Conservation (phyloP, 192 early-diverging fungal species). For the Entomortierella parvispora region DNA sequence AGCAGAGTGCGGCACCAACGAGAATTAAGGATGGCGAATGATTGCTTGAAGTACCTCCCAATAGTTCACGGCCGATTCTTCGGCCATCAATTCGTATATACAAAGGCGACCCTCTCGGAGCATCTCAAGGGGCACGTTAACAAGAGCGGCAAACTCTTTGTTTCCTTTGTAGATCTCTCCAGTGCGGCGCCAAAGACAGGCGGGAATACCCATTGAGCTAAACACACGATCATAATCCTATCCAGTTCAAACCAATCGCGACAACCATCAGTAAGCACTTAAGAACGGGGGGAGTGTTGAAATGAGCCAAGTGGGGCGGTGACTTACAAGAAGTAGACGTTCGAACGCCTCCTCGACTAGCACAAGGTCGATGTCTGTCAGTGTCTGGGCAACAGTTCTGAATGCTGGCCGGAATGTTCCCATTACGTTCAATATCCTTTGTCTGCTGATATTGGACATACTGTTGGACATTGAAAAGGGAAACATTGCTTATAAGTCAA, state of each 20-base stretch:
- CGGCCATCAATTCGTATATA: conserved; percentile 81
- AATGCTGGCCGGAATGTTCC: conserved; percentile 90
- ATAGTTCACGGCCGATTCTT: conserved; percentile 95
- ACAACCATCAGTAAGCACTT: no score
- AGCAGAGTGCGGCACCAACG: no score
- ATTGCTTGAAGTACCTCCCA: conserved; percentile 74
- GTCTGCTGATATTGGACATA: conserved; percentile 75
- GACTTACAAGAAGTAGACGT: conserved; percentile 79
- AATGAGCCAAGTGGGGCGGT: no score
- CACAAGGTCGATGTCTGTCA: conserved; percentile 95
- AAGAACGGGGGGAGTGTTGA: not conserved
- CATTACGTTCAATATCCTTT: conserved; percentile 89
- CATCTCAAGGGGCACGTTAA: conserved; percentile 84
- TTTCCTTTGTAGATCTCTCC: conserved; percentile 98
- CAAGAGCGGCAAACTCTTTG: conserved; percentile 91
- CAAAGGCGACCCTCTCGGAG: conserved; percentile 74
- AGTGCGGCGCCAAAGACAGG: conserved; percentile 95
- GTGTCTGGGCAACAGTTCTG: conserved; percentile 82
- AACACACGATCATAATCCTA: conserved; percentile 96
- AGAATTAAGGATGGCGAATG: no score
- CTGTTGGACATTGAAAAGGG: conserved; percentile 20
- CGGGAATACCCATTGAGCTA: conserved; percentile 93
- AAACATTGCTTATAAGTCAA: conserved; percentile 10
- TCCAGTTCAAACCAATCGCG: not conserved
- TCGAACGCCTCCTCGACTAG: conserved; percentile 97